Evolutionary conservation across 805 yeast species (phyloP).

Genomic region (Kuraishia borneana): DNA sequence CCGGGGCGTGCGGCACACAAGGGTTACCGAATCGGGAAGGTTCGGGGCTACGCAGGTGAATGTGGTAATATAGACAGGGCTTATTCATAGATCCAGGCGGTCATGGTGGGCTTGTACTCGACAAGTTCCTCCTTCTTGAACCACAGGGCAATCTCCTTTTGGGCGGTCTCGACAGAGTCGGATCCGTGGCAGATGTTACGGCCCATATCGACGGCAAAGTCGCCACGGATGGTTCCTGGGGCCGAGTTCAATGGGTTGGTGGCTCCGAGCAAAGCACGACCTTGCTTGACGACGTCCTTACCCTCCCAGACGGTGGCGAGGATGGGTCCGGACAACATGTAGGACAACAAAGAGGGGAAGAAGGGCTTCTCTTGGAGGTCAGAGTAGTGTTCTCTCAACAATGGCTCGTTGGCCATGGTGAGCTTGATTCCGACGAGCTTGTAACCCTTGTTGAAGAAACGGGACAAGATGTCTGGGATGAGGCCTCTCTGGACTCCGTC

Average conservation of each 20-base stretch:
- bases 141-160: constrained; percentile 95
- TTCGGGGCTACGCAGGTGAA: background rate
- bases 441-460: constrained; percentile 97
- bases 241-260: constrained; percentile 96
- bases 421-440: constrained; percentile 94
- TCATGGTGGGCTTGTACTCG: constrained; percentile 78
- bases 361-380: constrained; percentile 95
- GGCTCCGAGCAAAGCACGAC: constrained; percentile 96
- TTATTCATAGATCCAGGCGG: constrained; percentile 93
- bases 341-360: constrained; percentile 91
- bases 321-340: constrained; percentile 98
- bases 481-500: constrained; percentile 99
- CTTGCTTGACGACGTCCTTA: constrained; percentile 98
- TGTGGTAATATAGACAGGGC: constrained; percentile 1
- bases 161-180: constrained; percentile 96
- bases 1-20: background rate
- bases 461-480: constrained; percentile 76
- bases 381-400: constrained; percentile 88
- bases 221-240: constrained; percentile 99
- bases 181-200: constrained; percentile 99
- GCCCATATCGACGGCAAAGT: constrained; percentile 96
- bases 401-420: constrained; percentile 73
- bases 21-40: background rate
- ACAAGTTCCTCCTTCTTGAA: constrained; percentile 95
- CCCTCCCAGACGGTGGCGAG: constrained; percentile 99